These are phyloP conservation scores for Ganoderma boninense DNA, from an alignment of 1,284 basidiomycete species.

Conservation along the genomic window DNA sequence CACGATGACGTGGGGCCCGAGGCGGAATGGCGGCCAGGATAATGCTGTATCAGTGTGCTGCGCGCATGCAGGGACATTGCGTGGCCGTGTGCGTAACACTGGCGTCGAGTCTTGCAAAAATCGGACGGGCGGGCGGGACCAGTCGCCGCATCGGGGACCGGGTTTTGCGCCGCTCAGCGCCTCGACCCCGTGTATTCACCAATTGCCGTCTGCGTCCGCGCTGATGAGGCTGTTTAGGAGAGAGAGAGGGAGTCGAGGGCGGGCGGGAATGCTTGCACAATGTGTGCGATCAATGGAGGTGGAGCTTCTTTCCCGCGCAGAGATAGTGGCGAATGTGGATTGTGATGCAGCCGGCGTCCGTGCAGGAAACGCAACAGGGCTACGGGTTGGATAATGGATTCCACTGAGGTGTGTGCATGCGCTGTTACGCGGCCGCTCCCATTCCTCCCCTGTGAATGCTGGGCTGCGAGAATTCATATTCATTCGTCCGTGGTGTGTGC, in stretches of 20 bases:
- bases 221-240: neutral
- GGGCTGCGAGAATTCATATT: neutral
- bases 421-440: neutral
- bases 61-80: slow-evolving; percentile 24
- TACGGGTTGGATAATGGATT: neutral
- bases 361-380: neutral
- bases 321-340: neutral
- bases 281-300: neutral
- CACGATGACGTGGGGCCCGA: slow-evolving; percentile 22
- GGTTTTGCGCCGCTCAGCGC: neutral
- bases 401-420: neutral
- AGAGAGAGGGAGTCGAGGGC: neutral
- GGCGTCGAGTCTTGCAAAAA: neutral
- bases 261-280: neutral
- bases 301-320: neutral
- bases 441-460: neutral
- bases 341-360: neutral
- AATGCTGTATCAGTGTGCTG: slow-evolving; percentile 17
- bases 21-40: slow-evolving; percentile 7
- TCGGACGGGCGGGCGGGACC: neutral
- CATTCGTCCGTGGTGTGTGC: neutral
- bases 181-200: neutral
- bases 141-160: slow-evolving; percentile 4
- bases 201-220: neutral
- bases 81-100: slow-evolving; percentile 17